Conservation (phyloP, 2,329 filamentous ascomycete genomes). For the Aspergillus sp. region DNA sequence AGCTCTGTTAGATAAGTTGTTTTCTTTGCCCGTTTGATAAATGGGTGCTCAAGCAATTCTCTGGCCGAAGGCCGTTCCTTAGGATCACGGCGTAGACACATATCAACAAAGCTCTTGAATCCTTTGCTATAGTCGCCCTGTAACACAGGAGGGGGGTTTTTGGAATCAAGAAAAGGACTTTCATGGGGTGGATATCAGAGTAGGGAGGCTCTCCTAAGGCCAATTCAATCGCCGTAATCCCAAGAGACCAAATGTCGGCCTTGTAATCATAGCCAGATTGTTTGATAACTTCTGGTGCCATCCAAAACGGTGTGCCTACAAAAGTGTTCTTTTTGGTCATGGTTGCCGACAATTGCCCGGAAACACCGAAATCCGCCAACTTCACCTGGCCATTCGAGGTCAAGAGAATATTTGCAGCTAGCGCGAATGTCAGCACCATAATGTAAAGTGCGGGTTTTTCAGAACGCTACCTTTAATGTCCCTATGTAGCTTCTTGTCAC, state of each 20-base stretch:
- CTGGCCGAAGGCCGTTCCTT: conserved; percentile 81
- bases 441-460: not conserved
- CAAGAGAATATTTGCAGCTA: conserved; percentile 88
- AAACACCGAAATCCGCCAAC: conserved; percentile 93
- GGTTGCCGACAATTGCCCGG: conserved; percentile 89
- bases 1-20: conserved; percentile 95
- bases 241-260: conserved; percentile 95
- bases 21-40: conserved; percentile 86
- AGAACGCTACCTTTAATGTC: conserved; percentile 76
- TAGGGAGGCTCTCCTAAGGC: conserved; percentile 92
- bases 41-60: conserved; percentile 83
- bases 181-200: conserved; percentile 97
- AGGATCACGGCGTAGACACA: conserved; percentile 84
- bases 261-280: conserved; percentile 98
- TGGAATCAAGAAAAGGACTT: conserved; percentile 91
- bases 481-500: conserved; percentile 91
- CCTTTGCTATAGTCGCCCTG: conserved; percentile 76
- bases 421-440: conserved; percentile 9
- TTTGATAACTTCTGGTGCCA: conserved; percentile 98
- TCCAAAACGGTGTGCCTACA: conserved; percentile 98
- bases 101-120: conserved; percentile 79
- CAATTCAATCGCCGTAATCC: conserved; percentile 88
- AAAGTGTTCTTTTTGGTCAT: conserved; percentile 99
- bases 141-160: conserved; percentile 84
- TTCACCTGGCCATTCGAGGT: conserved; percentile 92